phyloP scores from a whole-genome alignment of 2,329 filamentous ascomycete species.

The Pyricularia grisea region DNA sequence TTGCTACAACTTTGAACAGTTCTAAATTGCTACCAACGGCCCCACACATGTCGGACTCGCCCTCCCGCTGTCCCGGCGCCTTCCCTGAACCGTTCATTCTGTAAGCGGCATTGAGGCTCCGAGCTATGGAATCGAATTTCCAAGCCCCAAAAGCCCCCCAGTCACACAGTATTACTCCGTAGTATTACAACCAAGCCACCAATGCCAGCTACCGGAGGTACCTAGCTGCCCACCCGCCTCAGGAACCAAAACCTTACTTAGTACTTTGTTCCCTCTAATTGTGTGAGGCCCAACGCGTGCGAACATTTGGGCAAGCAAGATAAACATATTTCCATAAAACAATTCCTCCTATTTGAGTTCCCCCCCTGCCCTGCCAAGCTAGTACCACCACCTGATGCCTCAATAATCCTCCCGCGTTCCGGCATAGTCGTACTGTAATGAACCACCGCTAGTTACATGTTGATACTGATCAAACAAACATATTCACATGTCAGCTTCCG shows the following conservation, averaged over 20 bases:
- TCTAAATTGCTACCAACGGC: not conserved
- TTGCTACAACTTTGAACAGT: too few species aligned
- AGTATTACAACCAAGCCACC: too few species aligned
- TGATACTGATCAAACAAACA: not conserved
- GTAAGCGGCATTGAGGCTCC: not conserved
- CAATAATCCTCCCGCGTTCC: not conserved
- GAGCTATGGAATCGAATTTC: not conserved
- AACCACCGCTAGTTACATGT: not conserved
- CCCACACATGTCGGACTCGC: not conserved
- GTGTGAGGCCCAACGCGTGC: too few species aligned
- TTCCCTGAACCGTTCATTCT: not conserved
- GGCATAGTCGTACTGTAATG: constrained; percentile 2
- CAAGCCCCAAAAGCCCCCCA: too few species aligned
- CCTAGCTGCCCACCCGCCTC: too few species aligned
- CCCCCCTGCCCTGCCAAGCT: too few species aligned
- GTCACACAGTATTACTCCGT: too few species aligned
- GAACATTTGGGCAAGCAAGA: too few species aligned
- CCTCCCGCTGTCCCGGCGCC: not conserved
- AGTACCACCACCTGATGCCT: not conserved
- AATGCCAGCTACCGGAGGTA: too few species aligned
- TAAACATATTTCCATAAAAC: too few species aligned
- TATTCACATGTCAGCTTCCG: not conserved
- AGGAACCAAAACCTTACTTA: not conserved
- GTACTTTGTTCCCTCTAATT: too few species aligned
- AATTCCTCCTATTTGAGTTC: too few species aligned